Base-by-base conservation (phyloP, 176 grass and related monocot genomes). In the Juncus effusus region DNA sequence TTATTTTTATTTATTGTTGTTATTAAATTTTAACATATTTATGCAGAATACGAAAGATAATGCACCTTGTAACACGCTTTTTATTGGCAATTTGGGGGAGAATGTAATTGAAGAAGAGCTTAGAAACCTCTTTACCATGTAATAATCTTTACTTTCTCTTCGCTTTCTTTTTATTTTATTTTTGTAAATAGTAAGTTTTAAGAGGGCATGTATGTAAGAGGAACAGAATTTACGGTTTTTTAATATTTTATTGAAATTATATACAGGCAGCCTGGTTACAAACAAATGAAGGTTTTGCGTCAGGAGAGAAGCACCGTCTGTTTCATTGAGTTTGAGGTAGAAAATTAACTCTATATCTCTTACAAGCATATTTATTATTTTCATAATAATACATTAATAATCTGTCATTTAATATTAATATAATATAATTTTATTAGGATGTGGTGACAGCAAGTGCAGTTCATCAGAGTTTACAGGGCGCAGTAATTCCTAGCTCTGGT, bases 281-380 rank as follows among this genome's bases (percentile, higher is more conserved):
- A 94, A 59, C 95, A 99, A 83, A 99, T 99, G 95, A 99, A 99
- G 70, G 62, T 99, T 7, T 77, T 99, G 60, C 95, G 78, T 10
- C 95, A 99, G 69, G 95, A 99, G 63, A 86, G 95, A 76, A 99
- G 91, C 81, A 99, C 95, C 13, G 95, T 99, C 56, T 99, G 95
- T 58, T 99, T 99, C 85, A 99, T 99, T 70, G 95, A 99, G 58
- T 99, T 99, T 40, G 95, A 94, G 56, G 95, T 78, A 74, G 16
- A 7, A 16, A 72, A 28, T 1, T 28, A 28, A 28, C 19, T 28
- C 19, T 28, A 1, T 28, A 28, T 28, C 19, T 28, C 19, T 28
- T 28, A 28, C 19, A 72, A 80, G 50, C 74, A 4, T 40, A 72
- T 36, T 65, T 19, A 51, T 4, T 13, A 59, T 47, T 40, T 36